Base-by-base conservation (phyloP, 805 yeast genomes). In the Cyberlindnera subsufficiens region DNA sequence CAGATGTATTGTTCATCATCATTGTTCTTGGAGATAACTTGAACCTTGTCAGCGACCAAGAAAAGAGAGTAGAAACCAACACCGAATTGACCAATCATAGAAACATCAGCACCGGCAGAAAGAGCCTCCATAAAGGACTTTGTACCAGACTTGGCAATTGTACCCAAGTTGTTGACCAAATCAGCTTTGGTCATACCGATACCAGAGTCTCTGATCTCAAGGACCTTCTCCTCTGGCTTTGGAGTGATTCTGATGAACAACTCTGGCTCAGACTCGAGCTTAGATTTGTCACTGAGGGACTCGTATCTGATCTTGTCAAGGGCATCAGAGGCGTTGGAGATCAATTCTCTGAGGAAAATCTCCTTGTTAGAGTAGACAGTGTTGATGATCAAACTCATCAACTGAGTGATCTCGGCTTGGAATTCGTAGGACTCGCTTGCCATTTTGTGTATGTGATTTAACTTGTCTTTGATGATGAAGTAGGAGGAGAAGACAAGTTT, bases 41-140 rank as follows among this genome's bases (percentile, higher is more conserved):
- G 96, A 53, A 93, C 99, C 60, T 80, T 87, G 76, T 93, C 99
- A 61, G 99, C 98, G 66, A 93, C 99, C 76, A 93, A 80, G 86
- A 93, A 93, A 57, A 91, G 78, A 43, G 99, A 93, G 84, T 93
- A 93, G 91, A 93, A 93, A 82, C 99, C 99, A 60, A 93, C 99
- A 89, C 99, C 99, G 77, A 93, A 93, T 77, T 93, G 99, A 80
- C 99, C 99, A 75, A 93, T 93, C 99, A 93, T 93, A 53, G 98
- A 90, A 51, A 93, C 97, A 70, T 93, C 99, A 50, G 99, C 99
- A 75, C 99, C 99, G 54, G 97, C 98, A 55, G 96, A 84, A 55
- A 95, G 78, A 56, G 99, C 99, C 76, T 93, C 99, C 99, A 93
- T 93, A 72, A 93, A 93, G 59, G 96, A 88, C 77, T 93, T 93